Base-by-base conservation (phyloP, 768 basidiomycete species). In the Trametes cubensis region DNA sequence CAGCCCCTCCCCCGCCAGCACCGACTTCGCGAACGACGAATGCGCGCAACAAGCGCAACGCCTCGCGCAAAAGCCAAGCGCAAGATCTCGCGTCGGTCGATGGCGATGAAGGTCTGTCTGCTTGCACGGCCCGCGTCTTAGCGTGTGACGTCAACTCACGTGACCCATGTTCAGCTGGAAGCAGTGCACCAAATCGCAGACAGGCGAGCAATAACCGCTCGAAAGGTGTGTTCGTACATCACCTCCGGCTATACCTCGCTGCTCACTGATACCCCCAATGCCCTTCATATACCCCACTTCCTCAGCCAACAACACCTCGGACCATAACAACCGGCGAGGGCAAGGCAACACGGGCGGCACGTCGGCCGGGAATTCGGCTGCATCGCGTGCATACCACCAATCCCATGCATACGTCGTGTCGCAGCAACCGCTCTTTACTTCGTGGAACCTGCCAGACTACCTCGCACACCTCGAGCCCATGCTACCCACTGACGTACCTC, bases 361-460 rank as follows among this genome's bases (percentile, higher is more conserved):
- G 23, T 23, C 58, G 4, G 75, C 79, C 56, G 69, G 55, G 2
- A 59, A 47, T 40, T 51, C 64, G 15, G 66, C 67, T 10, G 64
- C 69, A 61, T 81, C 87, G 56, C 83, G 87, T 61, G 85, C 88
- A 61, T 90, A 90, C 73, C 87, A 85, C 69, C 88, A 87, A 76
- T 85, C 88, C 63, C 90, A 91, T 80, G 88, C 86, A 23, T 90
- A 89, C 72, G 88, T 83, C 48, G 85, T 90, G 54, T 87, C 88
- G 14, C 90, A 91, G 69, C 89, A 91, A 71, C 85, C 88, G 34
- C 77, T 91, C 10, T 85, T 85, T 76, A 92, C 90, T 39, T 88
- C 90, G 53, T 98, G 95, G 95, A 85, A 87, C 59, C 79, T 98
- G 51, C 95, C 95, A 7, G 95, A 98, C 77, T 95, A 97, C 75